Conservation (phyloP, 1,284 basidiomycete genomes). For the Apiotrichum brassicae region DNA sequence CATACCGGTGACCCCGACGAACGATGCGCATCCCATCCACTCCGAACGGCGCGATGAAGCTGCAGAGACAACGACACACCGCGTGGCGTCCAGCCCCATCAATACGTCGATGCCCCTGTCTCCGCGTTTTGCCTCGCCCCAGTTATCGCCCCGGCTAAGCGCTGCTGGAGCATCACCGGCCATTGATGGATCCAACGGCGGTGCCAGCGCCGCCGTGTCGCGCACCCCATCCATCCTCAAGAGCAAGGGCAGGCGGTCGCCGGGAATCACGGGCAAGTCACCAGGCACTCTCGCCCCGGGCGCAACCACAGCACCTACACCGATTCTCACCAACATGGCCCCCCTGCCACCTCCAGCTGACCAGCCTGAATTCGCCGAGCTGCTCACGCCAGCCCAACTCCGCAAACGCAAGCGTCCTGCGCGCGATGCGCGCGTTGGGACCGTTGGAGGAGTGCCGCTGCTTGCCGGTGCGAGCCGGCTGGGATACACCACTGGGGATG, state of each 20-base stretch:
- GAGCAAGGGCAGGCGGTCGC: not conserved
- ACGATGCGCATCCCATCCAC: too few relatives aligned
- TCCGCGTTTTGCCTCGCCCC: too few relatives aligned
- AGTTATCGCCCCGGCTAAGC: too few relatives aligned
- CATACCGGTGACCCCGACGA: too few relatives aligned
- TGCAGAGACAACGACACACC: too few relatives aligned
- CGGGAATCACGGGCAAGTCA: not conserved
- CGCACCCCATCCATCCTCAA: not conserved
- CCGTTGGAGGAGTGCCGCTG: constrained; percentile 6
- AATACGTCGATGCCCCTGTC: too few relatives aligned
- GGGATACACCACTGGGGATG: constrained; percentile 38
- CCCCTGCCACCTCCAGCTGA: constrained; percentile 7
- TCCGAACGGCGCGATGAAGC: too few relatives aligned
- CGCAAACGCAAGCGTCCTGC: constrained; percentile 18
- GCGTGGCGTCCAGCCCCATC: too few relatives aligned
- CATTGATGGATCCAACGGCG: not conserved
- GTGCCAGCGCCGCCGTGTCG: not conserved
- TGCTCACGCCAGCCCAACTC: constrained; percentile 35
- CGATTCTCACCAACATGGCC: constrained; percentile 6
- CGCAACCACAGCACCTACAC: not conserved
- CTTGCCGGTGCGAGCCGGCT: constrained; percentile 27
- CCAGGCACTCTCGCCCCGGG: not conserved
- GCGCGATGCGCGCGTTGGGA: not conserved
- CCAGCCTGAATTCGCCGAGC: constrained; percentile 38
- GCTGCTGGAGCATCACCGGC: too few relatives aligned